Evolutionary conservation across 768 basidiomycete genomes (phyloP).

Genomic region (Daedalea quercina): DNA sequence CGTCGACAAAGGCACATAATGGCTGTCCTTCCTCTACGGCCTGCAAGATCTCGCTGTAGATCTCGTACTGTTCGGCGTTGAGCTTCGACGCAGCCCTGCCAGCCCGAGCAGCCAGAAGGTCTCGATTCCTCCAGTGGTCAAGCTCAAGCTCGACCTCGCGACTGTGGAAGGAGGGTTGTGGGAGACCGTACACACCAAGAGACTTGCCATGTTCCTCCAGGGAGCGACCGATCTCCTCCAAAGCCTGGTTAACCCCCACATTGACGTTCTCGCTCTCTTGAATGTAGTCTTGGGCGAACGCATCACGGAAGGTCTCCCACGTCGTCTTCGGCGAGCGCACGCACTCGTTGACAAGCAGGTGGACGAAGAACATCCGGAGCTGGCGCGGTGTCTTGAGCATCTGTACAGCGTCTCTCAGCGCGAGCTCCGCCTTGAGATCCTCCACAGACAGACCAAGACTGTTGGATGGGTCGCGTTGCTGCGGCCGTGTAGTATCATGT

Average conservation of each 20-base stretch:
- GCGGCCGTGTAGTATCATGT: not conserved
- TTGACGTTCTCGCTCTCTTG: constrained; percentile 11
- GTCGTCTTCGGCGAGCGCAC: constrained; percentile 17
- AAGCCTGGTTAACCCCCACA: constrained; percentile 15
- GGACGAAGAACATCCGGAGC: constrained; percentile 32
- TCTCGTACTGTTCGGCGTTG: constrained; percentile 19
- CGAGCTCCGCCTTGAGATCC: constrained; percentile 20
- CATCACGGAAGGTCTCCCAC: constrained; percentile 22
- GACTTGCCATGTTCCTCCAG: constrained; percentile 22
- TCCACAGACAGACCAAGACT: constrained; percentile 19
- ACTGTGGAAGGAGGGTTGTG: constrained; percentile 18
- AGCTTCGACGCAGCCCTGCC: constrained; percentile 9
- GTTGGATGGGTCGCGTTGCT: constrained; percentile 12
- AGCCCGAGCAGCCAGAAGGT: constrained; percentile 7
- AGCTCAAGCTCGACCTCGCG: constrained; percentile 24
- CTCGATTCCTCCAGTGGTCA: constrained; percentile 15
- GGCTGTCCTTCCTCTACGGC: constrained; percentile 10
- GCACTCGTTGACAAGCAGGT: constrained; percentile 29
- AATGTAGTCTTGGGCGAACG: constrained; percentile 19
- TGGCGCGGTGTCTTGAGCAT: constrained; percentile 27
- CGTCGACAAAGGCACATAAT: constrained; percentile 28
- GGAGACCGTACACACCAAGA: constrained; percentile 24
- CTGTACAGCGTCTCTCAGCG: constrained; percentile 29
- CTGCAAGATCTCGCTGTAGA: constrained; percentile 13
- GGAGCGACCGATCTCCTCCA: constrained; percentile 17